Evolutionary conservation across 2,329 filamentous ascomycete species (phyloP), one percentile per base, ranked within the genome.

Genomic region (Cordyceps pruinosa): DNA sequence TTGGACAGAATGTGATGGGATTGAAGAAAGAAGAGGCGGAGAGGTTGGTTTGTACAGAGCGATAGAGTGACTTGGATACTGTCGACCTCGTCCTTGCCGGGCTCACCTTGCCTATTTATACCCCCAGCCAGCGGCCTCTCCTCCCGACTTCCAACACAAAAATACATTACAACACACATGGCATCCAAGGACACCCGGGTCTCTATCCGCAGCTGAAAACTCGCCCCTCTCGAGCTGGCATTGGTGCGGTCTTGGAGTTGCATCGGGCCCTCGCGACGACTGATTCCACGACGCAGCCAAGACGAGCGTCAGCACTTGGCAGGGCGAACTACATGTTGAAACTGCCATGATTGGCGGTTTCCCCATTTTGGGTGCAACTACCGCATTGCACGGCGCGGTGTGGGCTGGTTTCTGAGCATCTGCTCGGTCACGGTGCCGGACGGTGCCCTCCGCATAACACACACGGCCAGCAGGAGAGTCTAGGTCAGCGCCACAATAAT

Each of bases 231-330:
- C 17, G 23, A 46, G 51, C 51, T 54, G 30, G 15, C 41, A 21
- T 21, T 46, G 30, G 41, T 19, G 19, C 28, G 15, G 51, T 45
- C 51, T 26, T 46, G 32, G 17, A 28, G 17, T 3, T 8, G 17
- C 41, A 21, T 37, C 41, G 41, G 23, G 32, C 23, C 41, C 30
- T 54, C 42, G 41, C 51, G 13, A 32, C 26, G 12, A 25, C 32
- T 32, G 51, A 46, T 32, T 12, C 41, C 17, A 19, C 2, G 30
- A 28, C 28, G 41, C 51, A 54, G 51, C 51, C 51, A 54, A 54
- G 51, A 37, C 12, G 10, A 34, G 21, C 19, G 51, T 46, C 51
- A 46, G 51, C 42, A 19, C 51, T 54, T 46, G 51, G 51, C 41
- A 54, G 32, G 51, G 30, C 21, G 23, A 15, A 21, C 6, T 34